Conservation (phyloP, 2,329 filamentous ascomycete species). For the Rachicladosporium sp. region DNA sequence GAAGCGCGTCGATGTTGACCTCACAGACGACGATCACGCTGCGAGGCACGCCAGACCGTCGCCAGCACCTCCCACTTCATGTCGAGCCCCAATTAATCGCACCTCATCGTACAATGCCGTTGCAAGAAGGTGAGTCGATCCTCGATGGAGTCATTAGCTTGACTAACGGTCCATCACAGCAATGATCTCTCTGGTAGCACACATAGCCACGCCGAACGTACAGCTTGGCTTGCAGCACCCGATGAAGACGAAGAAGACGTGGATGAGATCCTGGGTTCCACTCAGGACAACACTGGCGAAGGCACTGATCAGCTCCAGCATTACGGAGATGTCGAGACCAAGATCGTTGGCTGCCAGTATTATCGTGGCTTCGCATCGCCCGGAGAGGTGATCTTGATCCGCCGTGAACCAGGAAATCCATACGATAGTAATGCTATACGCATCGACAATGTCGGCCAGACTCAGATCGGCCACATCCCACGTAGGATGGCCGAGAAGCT, state of each 20-base stretch:
- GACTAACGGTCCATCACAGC: neutral
- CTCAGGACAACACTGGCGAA: conserved; percentile 15
- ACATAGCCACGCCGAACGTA: conserved; percentile 12
- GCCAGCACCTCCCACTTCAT: neutral
- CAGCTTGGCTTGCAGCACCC: conserved; percentile 12
- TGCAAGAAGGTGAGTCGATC: too few relatives aligned
- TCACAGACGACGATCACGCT: conserved; percentile 10
- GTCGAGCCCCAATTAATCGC: neutral
- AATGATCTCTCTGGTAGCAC: neutral
- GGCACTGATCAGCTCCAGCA: conserved; percentile 15
- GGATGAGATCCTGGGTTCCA: conserved; percentile 19
- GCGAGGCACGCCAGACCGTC: conserved; percentile 3
- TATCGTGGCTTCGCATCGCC: conserved; percentile 51
- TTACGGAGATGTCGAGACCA: conserved; percentile 33
- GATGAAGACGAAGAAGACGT: conserved; percentile 15
- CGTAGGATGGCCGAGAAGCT: conserved; percentile 56
- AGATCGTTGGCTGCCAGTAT: conserved; percentile 50
- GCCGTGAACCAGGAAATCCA: conserved; percentile 54
- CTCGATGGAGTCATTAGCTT: too few relatives aligned
- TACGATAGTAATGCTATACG: conserved; percentile 62
- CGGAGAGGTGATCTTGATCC: conserved; percentile 51
- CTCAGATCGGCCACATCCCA: conserved; percentile 70
- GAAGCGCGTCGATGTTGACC: conserved; percentile 13
- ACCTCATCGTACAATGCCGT: neutral
- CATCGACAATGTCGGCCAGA: conserved; percentile 61